Evolutionary conservation across 148 eudicot species (phyloP).

Genomic region (Fagopyrum esculentum): DNA sequence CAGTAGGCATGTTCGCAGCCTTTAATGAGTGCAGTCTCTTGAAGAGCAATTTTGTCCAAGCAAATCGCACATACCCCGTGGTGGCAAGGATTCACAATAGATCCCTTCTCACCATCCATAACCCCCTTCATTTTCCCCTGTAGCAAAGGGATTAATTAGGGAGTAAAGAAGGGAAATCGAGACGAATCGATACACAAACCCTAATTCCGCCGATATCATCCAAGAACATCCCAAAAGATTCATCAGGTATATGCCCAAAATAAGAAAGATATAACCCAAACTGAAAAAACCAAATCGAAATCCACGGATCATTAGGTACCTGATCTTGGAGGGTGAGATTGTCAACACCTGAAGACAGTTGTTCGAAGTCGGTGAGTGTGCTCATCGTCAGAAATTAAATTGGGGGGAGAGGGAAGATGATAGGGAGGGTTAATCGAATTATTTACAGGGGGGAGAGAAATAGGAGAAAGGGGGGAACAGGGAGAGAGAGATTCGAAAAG

Average conservation of each 20-base stretch:
- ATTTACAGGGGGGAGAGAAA: neutral
- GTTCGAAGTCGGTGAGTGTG: constrained; percentile 14
- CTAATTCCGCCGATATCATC: constrained; percentile 3
- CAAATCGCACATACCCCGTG: constrained; percentile 82
- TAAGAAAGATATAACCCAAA: neutral
- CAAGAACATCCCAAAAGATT: neutral
- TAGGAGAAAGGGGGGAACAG: neutral
- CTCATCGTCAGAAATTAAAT: constrained; percentile 2
- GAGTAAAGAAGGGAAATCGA: neutral
- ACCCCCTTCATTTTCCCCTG: constrained; percentile 34
- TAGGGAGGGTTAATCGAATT: neutral
- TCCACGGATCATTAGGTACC: neutral
- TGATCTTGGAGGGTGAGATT: constrained; percentile 8
- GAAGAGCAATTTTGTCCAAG: constrained; percentile 65
- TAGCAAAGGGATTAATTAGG: constrained; percentile 2
- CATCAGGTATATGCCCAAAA: neutral
- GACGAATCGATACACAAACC: neutral
- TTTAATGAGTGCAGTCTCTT: constrained; percentile 86
- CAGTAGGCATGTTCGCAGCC: constrained; percentile 99
- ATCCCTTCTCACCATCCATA: constrained; percentile 15
- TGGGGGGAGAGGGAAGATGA: neutral
- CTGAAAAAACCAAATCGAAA: neutral
- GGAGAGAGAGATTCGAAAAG: constrained; percentile 15
- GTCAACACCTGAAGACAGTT: neutral
- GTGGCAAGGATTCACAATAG: constrained; percentile 26